Evolutionary conservation across 2,329 filamentous ascomycete species (phyloP), one percentile per base, ranked within the genome.

Genomic region (Cladosporium sp.): DNA sequence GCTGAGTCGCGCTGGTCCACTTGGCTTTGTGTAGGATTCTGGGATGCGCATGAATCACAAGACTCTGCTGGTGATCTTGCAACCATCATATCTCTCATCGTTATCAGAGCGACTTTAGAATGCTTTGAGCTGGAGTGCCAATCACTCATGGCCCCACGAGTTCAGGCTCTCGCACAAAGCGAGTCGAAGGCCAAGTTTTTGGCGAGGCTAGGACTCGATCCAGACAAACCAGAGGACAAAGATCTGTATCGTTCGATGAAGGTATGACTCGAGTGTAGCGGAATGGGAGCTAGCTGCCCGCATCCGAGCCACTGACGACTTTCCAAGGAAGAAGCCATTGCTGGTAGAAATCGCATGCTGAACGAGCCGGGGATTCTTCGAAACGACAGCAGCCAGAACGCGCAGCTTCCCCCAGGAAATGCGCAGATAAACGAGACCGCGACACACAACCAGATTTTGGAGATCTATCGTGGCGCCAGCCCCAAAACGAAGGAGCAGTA

Each of bases 351-450:
- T 54, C 65, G 70, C 9, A 62, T 75, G 54, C 73, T 71, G 48
- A 62, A 60, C 19, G 65, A 67, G 47, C 64, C 62, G 19, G 61
- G 62, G 29, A 70, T 70, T 32, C 61, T 75, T 12, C 45, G 45
- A 34, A 19, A 36, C 7, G 38, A 34, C 5, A 48, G 40, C 68
- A 69, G 4, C 62, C 68, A 8, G 65, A 70, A 17, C 68, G 68
- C 24, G 49, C 60, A 54, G 61, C 59, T 44, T 15, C 74, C 73
- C 4, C 76, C 73, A 57, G 71, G 68, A 50, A 74, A 72, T 61
- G 68, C 70, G 49, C 70, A 76, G 47, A 70, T 77, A 24, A 73
- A 69, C 29, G 74, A 76, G 57, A 74, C 74, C 4, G 72, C 71
- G 9, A 74, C 69, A 44, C 72, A 77, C 52, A 61, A 61, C 22